These are phyloP conservation scores for Exophiala sp. DNA, from an alignment of 2,329 filamentous ascomycete genomes.

Conservation along the genomic window DNA sequence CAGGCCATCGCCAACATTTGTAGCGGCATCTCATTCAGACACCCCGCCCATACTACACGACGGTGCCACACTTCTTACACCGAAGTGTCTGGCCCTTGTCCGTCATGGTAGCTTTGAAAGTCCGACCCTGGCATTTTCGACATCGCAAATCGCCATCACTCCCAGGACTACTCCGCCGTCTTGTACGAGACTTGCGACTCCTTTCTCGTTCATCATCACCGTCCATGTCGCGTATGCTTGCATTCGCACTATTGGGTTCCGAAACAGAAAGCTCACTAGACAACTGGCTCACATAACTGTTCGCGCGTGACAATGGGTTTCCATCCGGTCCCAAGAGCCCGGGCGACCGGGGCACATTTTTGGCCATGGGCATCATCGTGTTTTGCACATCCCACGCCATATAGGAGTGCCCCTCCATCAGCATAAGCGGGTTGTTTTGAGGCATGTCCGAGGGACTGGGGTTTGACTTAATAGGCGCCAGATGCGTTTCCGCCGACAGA, in stretches of 20 bases:
- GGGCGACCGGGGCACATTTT: conserved; percentile 22
- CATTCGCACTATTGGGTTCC: conserved; percentile 12
- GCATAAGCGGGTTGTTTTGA: conserved; percentile 21
- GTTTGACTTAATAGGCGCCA: conserved; percentile 6
- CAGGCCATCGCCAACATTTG: neutral
- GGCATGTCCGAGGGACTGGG: conserved; percentile 11
- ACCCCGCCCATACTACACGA: conserved; percentile 2
- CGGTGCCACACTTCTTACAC: conserved; percentile 27
- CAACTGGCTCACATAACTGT: conserved; percentile 25
- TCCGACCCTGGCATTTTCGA: conserved; percentile 23
- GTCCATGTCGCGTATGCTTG: conserved; percentile 8
- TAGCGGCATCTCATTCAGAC: neutral
- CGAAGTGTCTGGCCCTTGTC: conserved; percentile 20
- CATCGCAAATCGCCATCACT: conserved; percentile 25
- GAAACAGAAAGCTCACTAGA: conserved; percentile 25
- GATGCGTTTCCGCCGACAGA: neutral
- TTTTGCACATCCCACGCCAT: conserved; percentile 24
- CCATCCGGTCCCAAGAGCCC: conserved; percentile 16
- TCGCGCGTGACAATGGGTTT: conserved; percentile 21
- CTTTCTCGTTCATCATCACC: conserved; percentile 6
- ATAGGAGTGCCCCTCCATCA: conserved; percentile 25
- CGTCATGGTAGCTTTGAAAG: conserved; percentile 24
- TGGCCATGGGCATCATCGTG: conserved; percentile 25
- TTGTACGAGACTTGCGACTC: conserved; percentile 3
- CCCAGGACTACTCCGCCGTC: conserved; percentile 12